These are phyloP conservation scores for Naematelia encephala DNA, from an alignment of 768 basidiomycete genomes.

Conservation along the genomic window DNA sequence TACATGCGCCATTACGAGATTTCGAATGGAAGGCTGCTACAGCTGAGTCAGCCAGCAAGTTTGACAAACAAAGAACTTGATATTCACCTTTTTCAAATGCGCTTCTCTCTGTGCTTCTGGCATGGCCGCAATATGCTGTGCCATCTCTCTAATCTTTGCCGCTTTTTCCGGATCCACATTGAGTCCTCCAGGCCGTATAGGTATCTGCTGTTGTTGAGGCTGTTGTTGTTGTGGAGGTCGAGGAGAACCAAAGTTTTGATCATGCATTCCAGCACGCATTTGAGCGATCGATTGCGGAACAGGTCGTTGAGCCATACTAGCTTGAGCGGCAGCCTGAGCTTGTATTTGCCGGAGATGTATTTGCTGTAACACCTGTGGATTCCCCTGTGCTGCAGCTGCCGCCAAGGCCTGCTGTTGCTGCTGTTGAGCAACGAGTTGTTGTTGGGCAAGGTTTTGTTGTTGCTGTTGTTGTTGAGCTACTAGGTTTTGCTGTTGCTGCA, in stretches of 20 bases:
- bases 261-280: background rate
- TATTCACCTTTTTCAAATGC: conserved; percentile 11
- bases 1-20: background rate
- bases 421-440: background rate
- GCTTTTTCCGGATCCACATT: background rate
- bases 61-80: too few species aligned
- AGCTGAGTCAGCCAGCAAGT: background rate
- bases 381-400: conserved; percentile 6
- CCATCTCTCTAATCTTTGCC: background rate
- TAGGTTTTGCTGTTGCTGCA: conserved; percentile 4
- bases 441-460: conserved; percentile 24
- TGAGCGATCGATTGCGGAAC: conserved; percentile 6
- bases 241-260: background rate
- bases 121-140: conserved; percentile 7
- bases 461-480: conserved; percentile 24
- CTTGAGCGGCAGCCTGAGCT: conserved; percentile 24
- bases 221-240: conserved; percentile 9
- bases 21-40: conserved; percentile 3
- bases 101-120: conserved; percentile 6
- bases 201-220: conserved; percentile 1
- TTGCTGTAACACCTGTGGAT: conserved; percentile 16
- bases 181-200: background rate
- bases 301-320: conserved; percentile 1
- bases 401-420: conserved; percentile 11
- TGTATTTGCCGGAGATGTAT: conserved; percentile 22